These are phyloP conservation scores for Dactylis glomerata DNA, from an alignment of 176 grass and related monocot genomes.

Conservation along the genomic window DNA sequence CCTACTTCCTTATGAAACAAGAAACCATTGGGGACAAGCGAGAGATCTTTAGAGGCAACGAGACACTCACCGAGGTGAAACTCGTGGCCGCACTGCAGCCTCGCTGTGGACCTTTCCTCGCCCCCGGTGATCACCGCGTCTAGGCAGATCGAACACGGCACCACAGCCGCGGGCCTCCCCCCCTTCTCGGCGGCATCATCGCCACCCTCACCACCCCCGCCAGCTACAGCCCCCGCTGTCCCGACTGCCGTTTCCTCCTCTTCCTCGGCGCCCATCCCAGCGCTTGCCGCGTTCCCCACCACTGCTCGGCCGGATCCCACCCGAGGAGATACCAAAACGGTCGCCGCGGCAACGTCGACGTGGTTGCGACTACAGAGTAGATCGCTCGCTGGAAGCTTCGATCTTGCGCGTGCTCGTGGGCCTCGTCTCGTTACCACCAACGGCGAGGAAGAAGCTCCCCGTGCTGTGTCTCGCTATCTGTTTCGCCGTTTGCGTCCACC, in stretches of 20 bases:
- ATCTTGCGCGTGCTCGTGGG: neutral
- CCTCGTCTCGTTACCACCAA: neutral
- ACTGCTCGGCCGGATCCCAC: neutral
- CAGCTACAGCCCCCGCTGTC: neutral
- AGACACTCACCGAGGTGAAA: conserved; percentile 71
- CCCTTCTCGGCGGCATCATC: neutral
- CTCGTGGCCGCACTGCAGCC: conserved; percentile 75
- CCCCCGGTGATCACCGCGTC: conserved; percentile 40
- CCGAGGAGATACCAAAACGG: neutral
- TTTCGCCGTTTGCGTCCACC: conserved; percentile 21
- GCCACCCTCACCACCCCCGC: neutral
- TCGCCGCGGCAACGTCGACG: neutral
- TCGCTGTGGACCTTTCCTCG: conserved; percentile 60
- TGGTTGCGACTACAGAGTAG: neutral
- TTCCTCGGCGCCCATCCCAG: conserved; percentile 36
- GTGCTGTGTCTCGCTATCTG: conserved; percentile 14
- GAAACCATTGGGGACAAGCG: neutral
- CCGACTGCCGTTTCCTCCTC: conserved; percentile 11
- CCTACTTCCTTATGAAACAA: neutral
- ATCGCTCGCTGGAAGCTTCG: conserved; percentile 15
- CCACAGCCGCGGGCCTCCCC: conserved; percentile 24
- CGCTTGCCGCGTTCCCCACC: conserved; percentile 41
- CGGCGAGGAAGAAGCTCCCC: neutral
- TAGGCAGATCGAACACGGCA: conserved; percentile 78
- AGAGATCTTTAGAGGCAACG: conserved; percentile 5